phyloP scores from a whole-genome alignment of 495 filamentous ascomycete genomes.

The Oleoguttula mirabilis region DNA sequence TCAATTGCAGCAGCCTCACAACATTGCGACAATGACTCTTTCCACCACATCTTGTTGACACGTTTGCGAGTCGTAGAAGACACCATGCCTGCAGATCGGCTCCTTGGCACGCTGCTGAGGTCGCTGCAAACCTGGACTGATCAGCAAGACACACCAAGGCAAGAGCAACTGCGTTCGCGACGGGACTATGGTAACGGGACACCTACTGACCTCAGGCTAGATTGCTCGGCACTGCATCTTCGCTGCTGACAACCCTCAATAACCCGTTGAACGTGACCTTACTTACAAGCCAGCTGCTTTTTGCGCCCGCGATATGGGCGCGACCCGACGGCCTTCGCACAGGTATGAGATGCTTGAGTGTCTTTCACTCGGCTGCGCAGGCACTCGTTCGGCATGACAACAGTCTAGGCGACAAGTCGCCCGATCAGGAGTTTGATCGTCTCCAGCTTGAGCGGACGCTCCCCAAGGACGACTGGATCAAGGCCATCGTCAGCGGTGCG shows the following conservation, averaged over 20 bases:
- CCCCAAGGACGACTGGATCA: conserved; percentile 61
- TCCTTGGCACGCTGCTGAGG: conserved; percentile 30
- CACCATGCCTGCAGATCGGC: conserved; percentile 30
- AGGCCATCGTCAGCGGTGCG: conserved; percentile 68
- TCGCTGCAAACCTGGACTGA: conserved; percentile 33
- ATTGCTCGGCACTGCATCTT: conserved; percentile 68
- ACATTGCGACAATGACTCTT: too few relatives aligned
- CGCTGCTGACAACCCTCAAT: conserved; percentile 66
- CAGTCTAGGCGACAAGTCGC: conserved; percentile 21
- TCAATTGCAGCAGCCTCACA: too few relatives aligned
- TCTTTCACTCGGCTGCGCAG: conserved; percentile 71
- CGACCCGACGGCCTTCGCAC: conserved; percentile 57
- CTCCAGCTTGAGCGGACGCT: conserved; percentile 15
- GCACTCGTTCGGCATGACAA: conserved; percentile 33
- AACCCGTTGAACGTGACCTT: conserved; percentile 88
- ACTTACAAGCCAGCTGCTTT: conserved; percentile 79
- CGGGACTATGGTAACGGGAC: too few relatives aligned
- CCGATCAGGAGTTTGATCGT: conserved; percentile 6
- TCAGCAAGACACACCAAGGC: conserved; percentile 38
- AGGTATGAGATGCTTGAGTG: conserved; percentile 64
- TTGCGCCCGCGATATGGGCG: conserved; percentile 77
- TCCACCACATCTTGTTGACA: too few relatives aligned
- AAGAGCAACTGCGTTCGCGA: conserved; percentile 16
- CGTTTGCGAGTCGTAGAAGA: too few relatives aligned
- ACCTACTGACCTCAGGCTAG: conserved; percentile 32